phyloP scores from a whole-genome alignment of 345 rosid genomes.

The Reutealis trisperma region DNA sequence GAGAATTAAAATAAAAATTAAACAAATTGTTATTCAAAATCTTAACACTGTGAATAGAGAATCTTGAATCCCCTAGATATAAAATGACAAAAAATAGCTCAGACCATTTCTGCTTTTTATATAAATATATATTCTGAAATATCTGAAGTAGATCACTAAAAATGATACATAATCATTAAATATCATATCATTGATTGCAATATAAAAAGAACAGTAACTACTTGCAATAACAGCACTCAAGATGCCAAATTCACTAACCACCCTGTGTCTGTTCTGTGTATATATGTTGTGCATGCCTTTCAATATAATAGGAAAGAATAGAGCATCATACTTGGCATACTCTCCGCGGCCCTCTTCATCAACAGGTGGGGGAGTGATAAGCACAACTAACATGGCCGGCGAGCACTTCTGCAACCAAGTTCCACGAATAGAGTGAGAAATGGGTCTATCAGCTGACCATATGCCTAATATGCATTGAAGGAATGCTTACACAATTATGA shows the following conservation, averaged over 20 bases:
- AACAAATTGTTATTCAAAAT: neutral
- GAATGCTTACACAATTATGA: neutral
- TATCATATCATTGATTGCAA: neutral
- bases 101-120: neutral
- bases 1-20: no score
- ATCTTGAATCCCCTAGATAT: neutral
- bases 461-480: neutral
- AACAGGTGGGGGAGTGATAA: constrained; percentile 87
- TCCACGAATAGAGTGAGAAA: constrained; percentile 12
- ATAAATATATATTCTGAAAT: neutral
- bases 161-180: neutral
- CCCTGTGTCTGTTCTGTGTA: neutral
- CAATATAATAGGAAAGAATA: neutral
- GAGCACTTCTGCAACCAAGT: constrained; percentile 56
- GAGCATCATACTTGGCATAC: constrained; percentile 54
- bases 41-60: neutral
- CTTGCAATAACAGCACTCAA: neutral
- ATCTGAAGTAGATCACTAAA: neutral
- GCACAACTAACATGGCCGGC: constrained; percentile 69
- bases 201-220: neutral
- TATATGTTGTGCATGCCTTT: neutral
- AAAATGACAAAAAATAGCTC: no score
- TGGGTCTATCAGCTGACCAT: neutral
- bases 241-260: neutral
- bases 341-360: constrained; percentile 63